Base-by-base conservation (phyloP, 257 asterid genomes). In the Euphrasia confusa region DNA sequence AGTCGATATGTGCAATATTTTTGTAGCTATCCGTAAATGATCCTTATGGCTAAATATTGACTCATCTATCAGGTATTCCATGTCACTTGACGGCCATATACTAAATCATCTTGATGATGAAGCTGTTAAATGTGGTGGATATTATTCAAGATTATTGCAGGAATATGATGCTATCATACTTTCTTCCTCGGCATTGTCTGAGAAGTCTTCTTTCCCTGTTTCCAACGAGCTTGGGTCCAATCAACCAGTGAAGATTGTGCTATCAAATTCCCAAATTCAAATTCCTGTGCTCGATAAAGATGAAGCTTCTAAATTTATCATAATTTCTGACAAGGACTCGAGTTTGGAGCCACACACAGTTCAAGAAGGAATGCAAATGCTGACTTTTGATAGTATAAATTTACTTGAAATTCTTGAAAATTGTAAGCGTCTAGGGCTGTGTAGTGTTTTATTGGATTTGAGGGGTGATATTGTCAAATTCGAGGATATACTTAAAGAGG, bases 181-280 rank as follows among this genome's bases (percentile, higher is more conserved):
- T 65, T 72, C 96, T 55, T 75, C 85, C 0, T 27, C 64, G 1
- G 68, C 71, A 72, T 58, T 79, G 49, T 35, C 66, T 7, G 72
- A 68, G 47, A 65, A 65, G 21, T 50, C 68, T 21, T 69, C 71
- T n/a, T 10, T 75, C 55, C 85, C 81, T 2, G 47, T 77, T 58
- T 93, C 97, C 2, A 85, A 73, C 15, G 99, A 93, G 71, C 80
- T 77, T 17, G 92, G 90, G 61, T 94, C 96, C 63, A 89, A 89
- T 27, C 96, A 85, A 65, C 96, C 99, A 54, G 85, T 80, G 35
- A 82, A 62, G 57, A 73, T 93, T 39, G 72, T 85, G 45, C 17
- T 92, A 69, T 77, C 86, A 18, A 68, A 35, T 73, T 61, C 80
- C 53, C 74, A 54, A 24, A 42, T 63, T 40, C 66, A 55, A 50